phyloP scores from a whole-genome alignment of 352 stramenopile genomes.

The Globisporangium solare region DNA sequence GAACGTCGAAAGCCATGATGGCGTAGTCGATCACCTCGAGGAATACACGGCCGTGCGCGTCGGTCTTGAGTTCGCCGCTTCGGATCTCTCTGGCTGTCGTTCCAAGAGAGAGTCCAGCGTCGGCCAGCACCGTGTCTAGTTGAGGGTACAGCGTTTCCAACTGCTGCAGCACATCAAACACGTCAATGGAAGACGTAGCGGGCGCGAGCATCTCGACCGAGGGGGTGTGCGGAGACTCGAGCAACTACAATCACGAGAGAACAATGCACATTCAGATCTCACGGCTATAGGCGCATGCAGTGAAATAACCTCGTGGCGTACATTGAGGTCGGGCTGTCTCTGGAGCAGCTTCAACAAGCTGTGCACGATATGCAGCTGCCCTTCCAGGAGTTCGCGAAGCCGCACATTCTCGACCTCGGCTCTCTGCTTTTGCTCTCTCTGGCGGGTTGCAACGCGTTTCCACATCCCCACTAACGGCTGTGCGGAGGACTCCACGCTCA shows the following conservation, averaged over 20 bases:
- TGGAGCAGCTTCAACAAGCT: constrained; percentile 1
- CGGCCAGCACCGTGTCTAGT: not conserved
- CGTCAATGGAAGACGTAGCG: too few relatives aligned
- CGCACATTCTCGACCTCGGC: constrained; percentile 1
- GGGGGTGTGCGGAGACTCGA: too few relatives aligned
- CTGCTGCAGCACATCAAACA: too few relatives aligned
- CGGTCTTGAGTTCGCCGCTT: not conserved
- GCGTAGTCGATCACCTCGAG: constrained; percentile 40
- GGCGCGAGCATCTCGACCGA: too few relatives aligned
- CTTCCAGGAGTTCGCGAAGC: constrained; percentile 4
- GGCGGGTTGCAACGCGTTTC: not conserved
- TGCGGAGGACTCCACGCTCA: not conserved
- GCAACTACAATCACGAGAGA: too few relatives aligned
- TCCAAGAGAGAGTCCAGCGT: not conserved
- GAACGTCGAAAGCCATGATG: constrained; percentile 36
- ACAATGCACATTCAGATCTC: too few relatives aligned
- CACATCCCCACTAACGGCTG: not conserved
- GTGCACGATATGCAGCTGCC: not conserved
- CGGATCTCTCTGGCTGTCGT: not conserved
- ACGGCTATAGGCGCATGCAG: not conserved
- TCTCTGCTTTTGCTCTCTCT: constrained; percentile 1
- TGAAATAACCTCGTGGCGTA: not conserved
- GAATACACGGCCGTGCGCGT: constrained; percentile 12
- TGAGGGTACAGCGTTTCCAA: not conserved
- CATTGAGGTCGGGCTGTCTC: not conserved